Evolutionary conservation across 2,329 filamentous ascomycete genomes (phyloP).

Genomic region (Grosmannia penicillata): DNA sequence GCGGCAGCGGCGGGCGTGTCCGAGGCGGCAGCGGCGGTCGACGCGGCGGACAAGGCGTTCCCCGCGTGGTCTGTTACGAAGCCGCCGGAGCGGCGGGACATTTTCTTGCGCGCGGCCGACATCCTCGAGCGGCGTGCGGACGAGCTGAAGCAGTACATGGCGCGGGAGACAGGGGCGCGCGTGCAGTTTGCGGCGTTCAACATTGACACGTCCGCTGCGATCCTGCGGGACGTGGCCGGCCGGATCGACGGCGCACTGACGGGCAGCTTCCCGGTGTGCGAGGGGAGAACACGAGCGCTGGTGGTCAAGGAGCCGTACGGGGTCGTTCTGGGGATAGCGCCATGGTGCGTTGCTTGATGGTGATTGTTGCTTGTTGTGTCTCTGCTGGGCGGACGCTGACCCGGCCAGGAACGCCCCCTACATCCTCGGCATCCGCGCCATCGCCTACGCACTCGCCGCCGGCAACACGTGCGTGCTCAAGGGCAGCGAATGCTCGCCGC

Average conservation of each 20-base stretch:
- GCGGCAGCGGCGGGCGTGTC: slow-evolving; percentile 13
- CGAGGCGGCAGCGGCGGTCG: slow-evolving; percentile 16
- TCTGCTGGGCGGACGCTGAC: neutral
- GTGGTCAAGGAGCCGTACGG: slow-evolving; percentile 65
- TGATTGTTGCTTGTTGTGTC: neutral
- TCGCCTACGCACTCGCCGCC: slow-evolving; percentile 53
- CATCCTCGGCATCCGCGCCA: slow-evolving; percentile 36
- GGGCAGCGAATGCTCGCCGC: slow-evolving; percentile 52
- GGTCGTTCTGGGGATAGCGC: slow-evolving; percentile 64
- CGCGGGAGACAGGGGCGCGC: slow-evolving; percentile 28
- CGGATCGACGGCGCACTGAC: slow-evolving; percentile 11
- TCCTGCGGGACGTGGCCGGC: slow-evolving; percentile 28
- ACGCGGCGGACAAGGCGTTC: slow-evolving; percentile 50
- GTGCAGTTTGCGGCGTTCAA: slow-evolving; percentile 28
- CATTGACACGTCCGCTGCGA: slow-evolving; percentile 18
- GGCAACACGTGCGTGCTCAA: slow-evolving; percentile 70
- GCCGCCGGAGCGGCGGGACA: slow-evolving; percentile 45
- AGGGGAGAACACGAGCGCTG: slow-evolving; percentile 29
- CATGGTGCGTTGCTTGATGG: slow-evolving; percentile 42
- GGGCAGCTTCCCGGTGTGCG: neutral
- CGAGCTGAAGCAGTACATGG: slow-evolving; percentile 47
- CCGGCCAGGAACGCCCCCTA: slow-evolving; percentile 38
- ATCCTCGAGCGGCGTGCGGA: slow-evolving; percentile 43
- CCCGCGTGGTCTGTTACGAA: slow-evolving; percentile 52
- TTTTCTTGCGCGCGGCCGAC: slow-evolving; percentile 55